Percentiles rank a stretch among this genome's conserved stretches.
These are phyloP conservation scores for Chrysoporthe austroafricana DNA, from an alignment of 2,329 filamentous ascomycete genomes.

Conservation along the genomic window DNA sequence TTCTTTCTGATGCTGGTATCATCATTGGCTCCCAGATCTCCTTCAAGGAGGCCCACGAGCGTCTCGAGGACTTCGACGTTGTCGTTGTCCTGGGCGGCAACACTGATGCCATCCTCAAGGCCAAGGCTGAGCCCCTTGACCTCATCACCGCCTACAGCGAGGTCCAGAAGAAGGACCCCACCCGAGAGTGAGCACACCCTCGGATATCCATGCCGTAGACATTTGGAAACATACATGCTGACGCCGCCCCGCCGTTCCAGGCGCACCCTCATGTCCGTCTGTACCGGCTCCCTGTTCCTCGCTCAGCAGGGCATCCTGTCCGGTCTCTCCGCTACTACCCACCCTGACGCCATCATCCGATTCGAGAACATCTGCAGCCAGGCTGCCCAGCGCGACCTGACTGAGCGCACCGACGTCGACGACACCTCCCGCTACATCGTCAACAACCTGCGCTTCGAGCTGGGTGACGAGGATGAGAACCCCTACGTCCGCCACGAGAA, in stretches of 20 bases:
- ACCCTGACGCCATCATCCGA: conserved; percentile 78
- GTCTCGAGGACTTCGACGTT: conserved; percentile 76
- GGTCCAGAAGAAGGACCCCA: conserved; percentile 77
- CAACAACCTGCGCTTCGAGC: conserved; percentile 87
- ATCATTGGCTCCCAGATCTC: conserved; percentile 74
- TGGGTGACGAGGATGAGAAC: conserved; percentile 81
- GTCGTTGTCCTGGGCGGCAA: conserved; percentile 78
- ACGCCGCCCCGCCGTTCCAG: conserved; percentile 8
- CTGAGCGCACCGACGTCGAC: conserved; percentile 80
- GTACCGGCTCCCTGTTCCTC: conserved; percentile 78
- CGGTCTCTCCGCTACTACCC: conserved; percentile 80
- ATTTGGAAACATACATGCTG: background rate
- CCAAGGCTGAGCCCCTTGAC: conserved; percentile 68
- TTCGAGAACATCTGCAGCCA: conserved; percentile 83
- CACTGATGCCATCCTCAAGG: conserved; percentile 65
- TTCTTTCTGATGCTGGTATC: conserved; percentile 65
- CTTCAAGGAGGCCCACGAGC: conserved; percentile 77
- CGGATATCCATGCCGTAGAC: background rate
- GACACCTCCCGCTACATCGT: conserved; percentile 84
- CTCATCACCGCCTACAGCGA: conserved; percentile 79
- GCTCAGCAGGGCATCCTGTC: conserved; percentile 77
- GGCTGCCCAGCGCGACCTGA: conserved; percentile 68
- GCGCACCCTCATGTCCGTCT: conserved; percentile 78
- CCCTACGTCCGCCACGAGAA: conserved; percentile 76
- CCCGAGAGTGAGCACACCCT: conserved; percentile 58